Percentiles rank a stretch among this genome's conserved stretches.
Conservation (phyloP, 805 yeast species). For the Starmerella vaccinii region DNA sequence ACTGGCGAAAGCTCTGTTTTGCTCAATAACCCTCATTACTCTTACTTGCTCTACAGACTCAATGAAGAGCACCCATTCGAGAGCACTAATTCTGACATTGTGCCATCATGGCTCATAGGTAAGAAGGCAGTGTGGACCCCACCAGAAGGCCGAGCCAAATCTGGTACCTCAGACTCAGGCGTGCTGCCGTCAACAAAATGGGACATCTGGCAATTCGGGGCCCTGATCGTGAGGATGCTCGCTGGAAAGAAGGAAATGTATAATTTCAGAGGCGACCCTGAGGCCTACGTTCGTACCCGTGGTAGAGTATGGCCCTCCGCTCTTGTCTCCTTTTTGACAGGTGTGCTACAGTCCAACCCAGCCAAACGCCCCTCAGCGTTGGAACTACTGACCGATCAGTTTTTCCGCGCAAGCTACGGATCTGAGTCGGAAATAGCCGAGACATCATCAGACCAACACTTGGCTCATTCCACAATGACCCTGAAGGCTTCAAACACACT, state of each 20-base stretch:
- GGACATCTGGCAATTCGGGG: slow-evolving; percentile 91
- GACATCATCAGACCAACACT: not conserved
- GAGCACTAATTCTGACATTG: not conserved
- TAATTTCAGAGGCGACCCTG: slow-evolving; percentile 48
- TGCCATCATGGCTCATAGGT: slow-evolving; percentile 1
- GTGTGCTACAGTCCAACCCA: slow-evolving; percentile 47
- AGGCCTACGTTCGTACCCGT: slow-evolving; percentile 45
- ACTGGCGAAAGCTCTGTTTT: slow-evolving; percentile 38
- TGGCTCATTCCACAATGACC: not conserved
- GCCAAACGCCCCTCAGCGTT: slow-evolving; percentile 70
- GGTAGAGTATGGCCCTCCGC: slow-evolving; percentile 40
- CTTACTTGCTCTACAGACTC: slow-evolving; percentile 27
- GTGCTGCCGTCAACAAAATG: slow-evolving; percentile 49
- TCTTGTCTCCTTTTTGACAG: slow-evolving; percentile 53
- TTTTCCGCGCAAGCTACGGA: slow-evolving; percentile 47
- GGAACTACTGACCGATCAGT: slow-evolving; percentile 74
- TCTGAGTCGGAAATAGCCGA: not conserved
- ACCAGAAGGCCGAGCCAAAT: slow-evolving; percentile 47
- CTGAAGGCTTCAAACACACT: not conserved
- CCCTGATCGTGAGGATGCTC: slow-evolving; percentile 56
- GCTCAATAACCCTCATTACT: slow-evolving; percentile 26
- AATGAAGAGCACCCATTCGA: slow-evolving; percentile 29
- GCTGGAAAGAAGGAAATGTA: slow-evolving; percentile 43
- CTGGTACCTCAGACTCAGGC: not conserved
- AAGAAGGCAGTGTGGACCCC: slow-evolving; percentile 49